Evolutionary conservation across 1,139 yeast genomes (phyloP).

Genomic region (Yamadazyma friedrichii): DNA sequence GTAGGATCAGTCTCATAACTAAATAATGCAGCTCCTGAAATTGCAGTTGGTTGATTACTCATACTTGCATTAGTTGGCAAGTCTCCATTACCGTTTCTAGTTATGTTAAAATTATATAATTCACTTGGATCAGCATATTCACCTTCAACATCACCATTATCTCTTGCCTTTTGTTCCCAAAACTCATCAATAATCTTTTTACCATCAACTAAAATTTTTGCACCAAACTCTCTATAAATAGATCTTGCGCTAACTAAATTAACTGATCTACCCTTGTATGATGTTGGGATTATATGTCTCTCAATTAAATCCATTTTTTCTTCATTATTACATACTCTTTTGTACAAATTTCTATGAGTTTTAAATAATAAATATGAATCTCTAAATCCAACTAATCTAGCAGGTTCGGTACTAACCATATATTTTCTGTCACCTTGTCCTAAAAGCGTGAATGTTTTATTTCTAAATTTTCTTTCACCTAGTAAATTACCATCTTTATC

Average conservation of each 20-base stretch:
- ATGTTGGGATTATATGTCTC: slow-evolving; percentile 80
- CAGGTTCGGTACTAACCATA: slow-evolving; percentile 95
- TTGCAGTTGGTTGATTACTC: slow-evolving; percentile 28
- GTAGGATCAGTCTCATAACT: slow-evolving; percentile 62
- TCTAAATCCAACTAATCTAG: slow-evolving; percentile 89
- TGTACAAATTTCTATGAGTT: slow-evolving; percentile 71
- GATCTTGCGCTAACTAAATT: slow-evolving; percentile 90
- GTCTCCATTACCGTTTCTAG: slow-evolving; percentile 21
- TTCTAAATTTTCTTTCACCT: slow-evolving; percentile 79
- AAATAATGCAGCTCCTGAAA: slow-evolving; percentile 40
- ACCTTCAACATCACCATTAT: slow-evolving; percentile 74
- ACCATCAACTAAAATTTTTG: slow-evolving; percentile 78
- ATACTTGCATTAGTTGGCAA: slow-evolving; percentile 3
- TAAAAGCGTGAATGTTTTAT: slow-evolving; percentile 75
- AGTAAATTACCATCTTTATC: slow-evolving; percentile 62
- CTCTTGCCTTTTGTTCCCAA: slow-evolving; percentile 73
- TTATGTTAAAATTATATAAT: slow-evolving; percentile 23
- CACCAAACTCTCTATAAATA: slow-evolving; percentile 89
- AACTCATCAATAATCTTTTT: slow-evolving; percentile 83
- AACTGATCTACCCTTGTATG: slow-evolving; percentile 87
- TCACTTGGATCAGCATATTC: slow-evolving; percentile 79
- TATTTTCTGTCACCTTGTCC: slow-evolving; percentile 73
- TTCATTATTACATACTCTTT: slow-evolving; percentile 70
- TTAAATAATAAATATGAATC: slow-evolving; percentile 91
- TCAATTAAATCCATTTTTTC: slow-evolving; percentile 84